phyloP scores from a whole-genome alignment of 1,139 yeast species.

The Lodderomyces elongisporus region DNA sequence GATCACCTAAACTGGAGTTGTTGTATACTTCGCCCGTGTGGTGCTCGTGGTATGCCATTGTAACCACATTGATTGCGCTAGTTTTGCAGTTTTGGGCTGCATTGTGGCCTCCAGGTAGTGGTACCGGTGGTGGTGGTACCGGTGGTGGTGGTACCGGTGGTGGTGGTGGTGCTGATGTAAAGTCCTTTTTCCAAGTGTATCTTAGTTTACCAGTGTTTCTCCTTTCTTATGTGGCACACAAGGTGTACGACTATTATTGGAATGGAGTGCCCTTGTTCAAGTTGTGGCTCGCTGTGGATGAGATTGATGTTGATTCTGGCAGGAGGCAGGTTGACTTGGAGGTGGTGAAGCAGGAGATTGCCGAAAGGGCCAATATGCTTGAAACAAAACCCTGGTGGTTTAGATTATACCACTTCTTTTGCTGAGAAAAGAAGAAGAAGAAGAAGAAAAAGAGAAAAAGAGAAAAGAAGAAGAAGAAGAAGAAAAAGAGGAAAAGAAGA shows the following conservation, averaged over 20 bases:
- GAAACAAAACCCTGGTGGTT: slow-evolving; percentile 24
- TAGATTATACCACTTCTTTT: slow-evolving; percentile 21
- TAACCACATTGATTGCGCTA: slow-evolving; percentile 22
- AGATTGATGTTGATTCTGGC: slow-evolving; percentile 40
- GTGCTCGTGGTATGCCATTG: slow-evolving; percentile 30
- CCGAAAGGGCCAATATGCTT: slow-evolving; percentile 9
- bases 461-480: too few relatives aligned
- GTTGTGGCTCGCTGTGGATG: slow-evolving; percentile 28
- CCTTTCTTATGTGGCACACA: slow-evolving; percentile 28
- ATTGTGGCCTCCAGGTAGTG: slow-evolving; percentile 29
- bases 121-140: slow-evolving; percentile 20
- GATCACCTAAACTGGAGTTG: slow-evolving; percentile 29
- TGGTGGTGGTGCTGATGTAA: slow-evolving; percentile 19
- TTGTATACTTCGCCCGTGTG: slow-evolving; percentile 22
- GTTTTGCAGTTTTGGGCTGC: slow-evolving; percentile 39
- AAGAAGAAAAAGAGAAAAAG: background rate
- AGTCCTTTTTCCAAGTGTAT: slow-evolving; percentile 28
- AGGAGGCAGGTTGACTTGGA: slow-evolving; percentile 40
- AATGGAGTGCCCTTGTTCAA: slow-evolving; percentile 23
- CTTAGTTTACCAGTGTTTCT: slow-evolving; percentile 28
- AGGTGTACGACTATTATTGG: slow-evolving; percentile 23
- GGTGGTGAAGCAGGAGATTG: slow-evolving; percentile 32
- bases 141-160: too few relatives aligned
- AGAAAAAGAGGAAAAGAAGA: too few relatives aligned
- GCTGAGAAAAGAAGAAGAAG: slow-evolving; percentile 13